Percentiles rank a stretch among this genome's conserved stretches.
phyloP scores from a whole-genome alignment of 208 protist genomes.

The Porcisia hertigi region DNA sequence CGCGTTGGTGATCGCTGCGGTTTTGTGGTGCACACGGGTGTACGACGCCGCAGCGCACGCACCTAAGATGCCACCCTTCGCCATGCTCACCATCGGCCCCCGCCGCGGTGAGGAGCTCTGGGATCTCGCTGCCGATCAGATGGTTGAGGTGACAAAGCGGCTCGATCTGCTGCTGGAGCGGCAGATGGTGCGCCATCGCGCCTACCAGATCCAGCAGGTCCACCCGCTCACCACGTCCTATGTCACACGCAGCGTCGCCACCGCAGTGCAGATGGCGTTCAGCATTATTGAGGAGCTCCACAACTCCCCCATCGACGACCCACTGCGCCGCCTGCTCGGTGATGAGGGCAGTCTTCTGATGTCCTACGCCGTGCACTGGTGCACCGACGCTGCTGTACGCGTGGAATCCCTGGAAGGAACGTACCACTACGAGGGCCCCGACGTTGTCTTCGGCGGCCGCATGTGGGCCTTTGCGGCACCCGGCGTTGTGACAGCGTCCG shows the following conservation, averaged over 20 bases:
- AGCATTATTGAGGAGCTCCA: slow-evolving; percentile 59
- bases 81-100: slow-evolving; percentile 64
- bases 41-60: slow-evolving; percentile 67
- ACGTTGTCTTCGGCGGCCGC: slow-evolving; percentile 61
- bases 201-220: slow-evolving; percentile 70
- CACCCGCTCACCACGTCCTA: slow-evolving; percentile 71
- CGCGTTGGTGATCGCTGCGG: slow-evolving; percentile 32
- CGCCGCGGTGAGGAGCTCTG: slow-evolving; percentile 68
- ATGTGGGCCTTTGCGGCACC: slow-evolving; percentile 78
- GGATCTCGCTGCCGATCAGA: slow-evolving; percentile 59
- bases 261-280: slow-evolving; percentile 66
- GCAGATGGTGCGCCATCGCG: slow-evolving; percentile 42
- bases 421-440: slow-evolving; percentile 67
- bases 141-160: slow-evolving; percentile 55
- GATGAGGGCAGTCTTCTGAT: slow-evolving; percentile 59
- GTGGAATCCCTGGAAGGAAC: slow-evolving; percentile 34
- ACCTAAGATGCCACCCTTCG: slow-evolving; percentile 74
- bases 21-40: slow-evolving; percentile 43
- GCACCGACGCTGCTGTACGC: slow-evolving; percentile 60
- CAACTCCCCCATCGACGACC: slow-evolving; percentile 46
- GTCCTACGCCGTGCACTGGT: slow-evolving; percentile 79
- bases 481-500: slow-evolving; percentile 59
- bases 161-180: slow-evolving; percentile 38
- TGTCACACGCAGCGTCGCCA: slow-evolving; percentile 48
- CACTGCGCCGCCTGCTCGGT: slow-evolving; percentile 50